Evolutionary conservation across 257 asterid species (phyloP), one percentile per base, ranked within the genome.

Genomic region (Leonotis leonurus): DNA sequence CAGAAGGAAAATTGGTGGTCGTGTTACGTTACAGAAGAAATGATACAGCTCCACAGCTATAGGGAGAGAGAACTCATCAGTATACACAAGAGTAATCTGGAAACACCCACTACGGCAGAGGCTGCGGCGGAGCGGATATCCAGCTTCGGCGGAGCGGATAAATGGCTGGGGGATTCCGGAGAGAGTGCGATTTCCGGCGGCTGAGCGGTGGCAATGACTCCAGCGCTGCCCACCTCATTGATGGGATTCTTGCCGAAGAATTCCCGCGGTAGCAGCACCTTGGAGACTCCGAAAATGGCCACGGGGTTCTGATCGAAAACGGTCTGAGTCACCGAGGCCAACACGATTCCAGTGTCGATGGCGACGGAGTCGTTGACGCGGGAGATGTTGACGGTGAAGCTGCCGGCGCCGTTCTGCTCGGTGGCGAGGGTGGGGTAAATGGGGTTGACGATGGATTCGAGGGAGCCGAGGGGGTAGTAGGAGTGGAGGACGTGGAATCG

Each of bases 291-390:
- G 18, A 91, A 91, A 37, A 91, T 88, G 0, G 96, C 88, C 13
- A 91, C 92, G 7, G 98, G 98, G 5, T 91, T 91, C 73, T 88
- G 92, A 74, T 91, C 96, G 65, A 86, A 82, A 44, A 88, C 94
- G 36, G 96, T 91, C 21, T 85, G 96, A 0, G 98, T 88, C 4
- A 91, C 86, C 17, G 86, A 78, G 0, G 96, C 98, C 71, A 41
- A 74, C 5, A 84, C 84, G 33, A 88, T 67, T 3, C 98, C 98
- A 13, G 90, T 85, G 37, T 81, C 85, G 44, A 91, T 91, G 14
- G 81, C 81, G 13, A 91, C 82, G 0, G 92, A 80, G 25, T 90
- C 98, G 60, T 91, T 91, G 8, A 86, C 77, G 43, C 89, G 72
- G 3, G 95, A 80, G 2, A 91, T 82, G 53, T 91, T 91, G 6